Evolutionary conservation across 331 rosid genomes (phyloP).

Genomic region (Malus hybrid): DNA sequence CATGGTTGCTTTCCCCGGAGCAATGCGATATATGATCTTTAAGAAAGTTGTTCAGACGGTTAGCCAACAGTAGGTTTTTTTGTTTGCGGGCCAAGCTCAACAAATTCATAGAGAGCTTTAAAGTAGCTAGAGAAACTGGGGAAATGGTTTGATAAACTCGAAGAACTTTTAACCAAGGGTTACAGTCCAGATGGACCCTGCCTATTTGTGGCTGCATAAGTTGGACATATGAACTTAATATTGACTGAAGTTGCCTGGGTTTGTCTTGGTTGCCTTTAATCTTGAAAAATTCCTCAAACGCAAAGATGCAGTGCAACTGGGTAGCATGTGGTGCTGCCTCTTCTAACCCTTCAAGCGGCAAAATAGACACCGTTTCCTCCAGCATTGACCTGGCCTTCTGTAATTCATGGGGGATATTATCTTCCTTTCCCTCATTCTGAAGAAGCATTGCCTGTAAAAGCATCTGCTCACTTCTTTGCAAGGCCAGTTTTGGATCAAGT

Average conservation of each 20-base stretch:
- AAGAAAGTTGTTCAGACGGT: constrained; percentile 54
- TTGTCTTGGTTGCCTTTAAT: constrained; percentile 49
- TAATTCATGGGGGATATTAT: constrained; percentile 54
- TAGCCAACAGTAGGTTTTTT: constrained; percentile 62
- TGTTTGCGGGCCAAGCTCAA: constrained; percentile 71
- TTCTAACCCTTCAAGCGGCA: constrained; percentile 86
- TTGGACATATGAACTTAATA: constrained; percentile 52
- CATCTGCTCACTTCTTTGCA: constrained; percentile 99
- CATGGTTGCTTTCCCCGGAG: constrained; percentile 38
- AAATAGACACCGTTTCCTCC: constrained; percentile 68
- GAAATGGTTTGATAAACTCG: constrained; percentile 72
- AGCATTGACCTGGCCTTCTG: constrained; percentile 86
- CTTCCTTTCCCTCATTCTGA: constrained; percentile 57
- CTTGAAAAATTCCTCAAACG: constrained; percentile 68
- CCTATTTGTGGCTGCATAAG: constrained; percentile 48
- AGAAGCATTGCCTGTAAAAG: constrained; percentile 87
- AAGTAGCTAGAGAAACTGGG: constrained; percentile 56
- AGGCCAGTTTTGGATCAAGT: constrained; percentile 83
- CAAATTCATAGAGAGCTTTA: constrained; percentile 66
- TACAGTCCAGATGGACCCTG: constrained; percentile 75
- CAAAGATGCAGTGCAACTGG: constrained; percentile 79
- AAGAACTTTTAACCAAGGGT: constrained; percentile 79
- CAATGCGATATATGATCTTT: constrained; percentile 42
- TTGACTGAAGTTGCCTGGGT: constrained; percentile 35
- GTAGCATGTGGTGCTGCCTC: constrained; percentile 75